A percentile compares a stretch with the other conserved stretches of the same genome.
phyloP scores from a whole-genome alignment of 306 rosid genomes.

The Citrullus mucosospermus region DNA sequence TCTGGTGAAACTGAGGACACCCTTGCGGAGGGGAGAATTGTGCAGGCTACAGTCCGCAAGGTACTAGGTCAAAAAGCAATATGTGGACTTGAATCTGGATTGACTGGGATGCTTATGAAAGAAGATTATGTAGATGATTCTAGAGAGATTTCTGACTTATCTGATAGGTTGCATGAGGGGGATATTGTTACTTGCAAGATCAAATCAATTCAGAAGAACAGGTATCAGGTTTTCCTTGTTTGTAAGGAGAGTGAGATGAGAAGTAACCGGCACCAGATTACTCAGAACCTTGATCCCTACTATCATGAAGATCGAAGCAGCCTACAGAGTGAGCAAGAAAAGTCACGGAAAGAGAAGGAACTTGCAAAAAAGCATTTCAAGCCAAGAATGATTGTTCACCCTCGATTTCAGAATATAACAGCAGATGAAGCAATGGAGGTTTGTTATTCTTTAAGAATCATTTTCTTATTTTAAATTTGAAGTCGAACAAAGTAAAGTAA shows the following conservation, averaged over 20 bases:
- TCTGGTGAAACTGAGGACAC: constrained; percentile 95
- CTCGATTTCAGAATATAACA: constrained; percentile 90
- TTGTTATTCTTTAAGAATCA: constrained; percentile 10
- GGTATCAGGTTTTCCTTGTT: constrained; percentile 87
- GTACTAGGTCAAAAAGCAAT: constrained; percentile 79
- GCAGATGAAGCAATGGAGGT: constrained; percentile 98
- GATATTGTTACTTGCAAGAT: constrained; percentile 93
- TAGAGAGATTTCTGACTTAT: constrained; percentile 71
- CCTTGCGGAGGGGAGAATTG: constrained; percentile 83
- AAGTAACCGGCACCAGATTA: constrained; percentile 51
- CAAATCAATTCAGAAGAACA: constrained; percentile 86
- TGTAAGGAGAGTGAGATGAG: constrained; percentile 90
- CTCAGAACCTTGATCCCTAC: constrained; percentile 45
- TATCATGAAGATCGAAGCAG: constrained; percentile 75
- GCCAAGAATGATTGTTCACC: constrained; percentile 98
- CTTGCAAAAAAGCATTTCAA: constrained; percentile 88
- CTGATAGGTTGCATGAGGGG: constrained; percentile 76
- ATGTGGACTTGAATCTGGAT: constrained; percentile 86
- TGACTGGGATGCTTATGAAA: constrained; percentile 92
- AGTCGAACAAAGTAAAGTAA: not conserved
- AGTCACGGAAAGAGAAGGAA: constrained; percentile 84
- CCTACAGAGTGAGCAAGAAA: constrained; percentile 68
- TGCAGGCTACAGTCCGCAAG: constrained; percentile 84
- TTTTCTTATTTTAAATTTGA: not conserved
- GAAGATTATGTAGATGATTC: constrained; percentile 87